These are phyloP conservation scores for Ustilago bromivora DNA, from an alignment of 1,284 basidiomycete species.

Conservation along the genomic window DNA sequence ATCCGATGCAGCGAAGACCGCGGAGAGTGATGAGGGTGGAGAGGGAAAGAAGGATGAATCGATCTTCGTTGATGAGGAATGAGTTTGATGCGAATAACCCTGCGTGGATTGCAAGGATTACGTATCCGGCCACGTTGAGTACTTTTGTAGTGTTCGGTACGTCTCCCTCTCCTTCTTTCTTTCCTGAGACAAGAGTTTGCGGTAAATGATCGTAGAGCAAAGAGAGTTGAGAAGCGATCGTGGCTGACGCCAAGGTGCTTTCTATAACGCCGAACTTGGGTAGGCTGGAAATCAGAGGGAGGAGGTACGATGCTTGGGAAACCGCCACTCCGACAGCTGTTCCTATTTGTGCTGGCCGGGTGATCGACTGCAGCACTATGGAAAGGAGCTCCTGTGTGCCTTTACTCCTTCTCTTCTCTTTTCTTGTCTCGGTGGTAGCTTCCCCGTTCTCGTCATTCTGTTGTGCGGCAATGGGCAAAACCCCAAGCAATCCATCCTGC, in stretches of 20 bases:
- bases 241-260: slow-evolving; percentile 18
- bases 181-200: not conserved
- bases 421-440: slow-evolving; percentile 1
- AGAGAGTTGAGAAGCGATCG: slow-evolving; percentile 17
- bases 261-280: slow-evolving; percentile 29
- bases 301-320: not conserved
- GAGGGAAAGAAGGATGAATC: slow-evolving; percentile 73
- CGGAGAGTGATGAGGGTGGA: slow-evolving; percentile 70
- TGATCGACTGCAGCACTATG: slow-evolving; percentile 6
- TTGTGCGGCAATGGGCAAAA: not conserved
- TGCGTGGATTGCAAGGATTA: slow-evolving; percentile 46
- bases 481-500: slow-evolving; percentile 18
- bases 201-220: slow-evolving; percentile 13
- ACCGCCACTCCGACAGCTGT: slow-evolving; percentile 9
- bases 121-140: slow-evolving; percentile 28
- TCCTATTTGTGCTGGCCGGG: slow-evolving; percentile 1
- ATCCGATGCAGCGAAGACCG: slow-evolving; percentile 24
- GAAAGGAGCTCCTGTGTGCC: slow-evolving; percentile 25
- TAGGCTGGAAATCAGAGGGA: not conserved
- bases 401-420: slow-evolving; percentile 8
- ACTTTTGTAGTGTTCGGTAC: slow-evolving; percentile 15
- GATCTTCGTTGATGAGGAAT: slow-evolving; percentile 95
- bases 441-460: not conserved
- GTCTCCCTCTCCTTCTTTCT: not conserved
- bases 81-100: slow-evolving; percentile 76